Evolutionary conservation across 1,284 basidiomycete species (phyloP), one percentile per base, ranked within the genome.

Genomic region (Phellopilus nigrolimitatus): DNA sequence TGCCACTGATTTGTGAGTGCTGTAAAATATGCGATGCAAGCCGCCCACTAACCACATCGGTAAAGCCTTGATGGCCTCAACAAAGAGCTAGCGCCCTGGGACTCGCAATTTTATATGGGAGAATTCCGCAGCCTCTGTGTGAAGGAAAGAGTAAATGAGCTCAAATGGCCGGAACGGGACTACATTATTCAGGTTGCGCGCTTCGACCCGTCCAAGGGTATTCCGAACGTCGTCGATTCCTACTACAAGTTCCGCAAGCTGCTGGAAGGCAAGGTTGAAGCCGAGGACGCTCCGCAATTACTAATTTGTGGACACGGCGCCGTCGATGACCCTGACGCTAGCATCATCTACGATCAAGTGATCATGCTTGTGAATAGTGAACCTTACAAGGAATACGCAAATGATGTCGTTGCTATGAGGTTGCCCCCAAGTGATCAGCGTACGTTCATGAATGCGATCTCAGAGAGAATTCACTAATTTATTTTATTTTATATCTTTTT

Each of bases 291-390:
- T n/a, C 89, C 90, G 47, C 88, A 91, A 66, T 68, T 94, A 57
- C 74, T 94, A 62, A 70, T 93, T 57, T 91, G 89, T 64, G 91
- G 91, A 27, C 91, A 94, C 62, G 91, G 90, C 52, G 87, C 87
- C 22, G 89, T 92, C 49, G 87, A 91, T 60, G 91, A 91, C 65
- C 88, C 88, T 17, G 85, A 90, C 70, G 85, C 84, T 31, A 87
- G 81, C 66, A 85, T 89, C 69, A 91, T 93, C 65, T 91, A 91
- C 64, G 89, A 91, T 61, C 74, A 88, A 63, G 71, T 83, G 51
- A 74, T 84, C 58, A 73, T 78, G 57, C 67, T 82, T 57, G 74
- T 89, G 48, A 63, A 68, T 56, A 72, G 70, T 1, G 71, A 71
- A 12, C 66, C 73, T 33, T 86, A 86, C 67, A 68, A 63, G 36